Evolutionary conservation across 1,284 basidiomycete genomes (phyloP), one percentile per base, ranked within the genome.

Genomic region (Cystobasidiaceae sp.): DNA sequence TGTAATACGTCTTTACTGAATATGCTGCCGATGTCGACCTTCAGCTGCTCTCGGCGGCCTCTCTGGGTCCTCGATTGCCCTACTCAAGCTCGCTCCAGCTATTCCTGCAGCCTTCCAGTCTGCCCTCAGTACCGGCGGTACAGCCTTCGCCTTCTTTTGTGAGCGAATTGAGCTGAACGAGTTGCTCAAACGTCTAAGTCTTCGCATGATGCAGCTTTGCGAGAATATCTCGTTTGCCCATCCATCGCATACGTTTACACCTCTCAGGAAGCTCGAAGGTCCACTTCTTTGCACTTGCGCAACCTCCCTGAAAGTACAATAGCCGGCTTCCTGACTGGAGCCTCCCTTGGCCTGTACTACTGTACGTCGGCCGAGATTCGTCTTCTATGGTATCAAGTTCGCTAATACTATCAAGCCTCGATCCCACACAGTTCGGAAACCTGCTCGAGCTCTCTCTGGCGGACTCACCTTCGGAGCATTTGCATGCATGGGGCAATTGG

Each of bases 111-210:
- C 61, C 21, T 64, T 56, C 61, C 41, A 64, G 2, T 39, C 33
- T 21, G 43, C 61, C 9, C 30, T 56, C 30, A 46, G 41, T 34
- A 64, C 61, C 8, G 61, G 27, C 21, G 43, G 28, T 19, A 37
- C 52, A 21, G 61, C 61, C 49, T 64, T 64, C 37, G 51, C 52
- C 17, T 64, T 64, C 44, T 64, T 64, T 44, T 55, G 61, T 64
- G 33, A 17, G 56, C 37, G n/a, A n/a, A n/a, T n/a, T n/a, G n/a
- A n/a, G n/a, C n/a, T n/a, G n/a, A n/a, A n/a, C n/a, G n/a, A n/a
- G n/a, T n/a, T n/a, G n/a, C n/a, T n/a, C n/a, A n/a, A n/a, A n/a
- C n/a, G n/a, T n/a, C n/a, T n/a, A n/a, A n/a, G n/a, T n/a, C n/a
- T n/a, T n/a, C n/a, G n/a, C n/a, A n/a, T n/a, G 37, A 19, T 19